These are phyloP conservation scores for Amanita subjunquillea DNA, from an alignment of 768 basidiomycete genomes.

Conservation along the genomic window DNA sequence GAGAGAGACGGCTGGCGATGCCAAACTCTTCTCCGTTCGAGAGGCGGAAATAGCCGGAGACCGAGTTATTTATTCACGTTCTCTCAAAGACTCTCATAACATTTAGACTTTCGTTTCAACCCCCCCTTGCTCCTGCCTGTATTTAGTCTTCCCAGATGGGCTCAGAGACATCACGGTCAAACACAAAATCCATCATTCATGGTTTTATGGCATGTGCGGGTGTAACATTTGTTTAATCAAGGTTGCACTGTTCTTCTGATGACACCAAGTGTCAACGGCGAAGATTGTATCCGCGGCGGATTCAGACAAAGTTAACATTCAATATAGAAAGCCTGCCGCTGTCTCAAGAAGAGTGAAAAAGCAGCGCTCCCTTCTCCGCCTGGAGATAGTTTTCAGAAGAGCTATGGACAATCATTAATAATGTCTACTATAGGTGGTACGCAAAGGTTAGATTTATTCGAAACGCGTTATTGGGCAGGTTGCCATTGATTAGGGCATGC, in stretches of 20 bases:
- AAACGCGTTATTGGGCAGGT: no score
- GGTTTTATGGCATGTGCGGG: background rate
- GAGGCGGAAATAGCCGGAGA: background rate
- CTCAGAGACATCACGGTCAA: no score
- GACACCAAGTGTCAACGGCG: background rate
- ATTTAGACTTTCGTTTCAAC: no score
- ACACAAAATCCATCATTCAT: background rate
- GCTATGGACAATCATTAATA: no score
- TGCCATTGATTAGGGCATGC: no score
- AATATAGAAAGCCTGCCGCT: background rate
- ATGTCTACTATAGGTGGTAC: no score
- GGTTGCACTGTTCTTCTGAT: background rate
- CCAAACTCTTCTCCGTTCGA: background rate
- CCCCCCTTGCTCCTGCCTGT: no score
- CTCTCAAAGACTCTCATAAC: no score
- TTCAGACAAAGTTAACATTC: background rate
- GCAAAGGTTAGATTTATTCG: no score
- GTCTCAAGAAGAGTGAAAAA: background rate
- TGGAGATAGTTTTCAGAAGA: background rate
- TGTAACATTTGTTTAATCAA: background rate
- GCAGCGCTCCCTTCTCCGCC: background rate
- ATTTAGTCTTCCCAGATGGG: no score
- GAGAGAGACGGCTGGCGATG: conserved; percentile 53
- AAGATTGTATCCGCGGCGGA: background rate
- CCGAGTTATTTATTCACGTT: background rate